phyloP scores from a whole-genome alignment of 2,329 filamentous ascomycete genomes.

The Pestalotiopsis sp. region DNA sequence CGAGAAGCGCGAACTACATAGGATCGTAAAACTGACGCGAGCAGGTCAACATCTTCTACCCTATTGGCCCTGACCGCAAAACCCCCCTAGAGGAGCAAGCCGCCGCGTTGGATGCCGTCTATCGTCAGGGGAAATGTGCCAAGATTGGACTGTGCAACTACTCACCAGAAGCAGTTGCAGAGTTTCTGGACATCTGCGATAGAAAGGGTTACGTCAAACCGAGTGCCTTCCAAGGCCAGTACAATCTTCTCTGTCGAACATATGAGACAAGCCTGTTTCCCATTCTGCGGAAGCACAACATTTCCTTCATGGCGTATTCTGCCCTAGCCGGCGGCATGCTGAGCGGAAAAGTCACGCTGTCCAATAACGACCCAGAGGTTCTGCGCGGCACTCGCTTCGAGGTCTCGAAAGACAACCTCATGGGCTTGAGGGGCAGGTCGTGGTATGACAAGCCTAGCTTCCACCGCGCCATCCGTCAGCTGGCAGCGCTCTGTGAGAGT shows the following conservation, averaged over 20 bases:
- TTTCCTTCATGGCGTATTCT: slow-evolving; percentile 48
- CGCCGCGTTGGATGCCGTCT: slow-evolving; percentile 61
- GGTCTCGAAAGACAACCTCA: slow-evolving; percentile 15
- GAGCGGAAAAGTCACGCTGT: slow-evolving; percentile 26
- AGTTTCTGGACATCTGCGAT: slow-evolving; percentile 37
- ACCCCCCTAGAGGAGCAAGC: slow-evolving; percentile 63
- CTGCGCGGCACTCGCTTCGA: slow-evolving; percentile 19
- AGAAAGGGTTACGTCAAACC: slow-evolving; percentile 44
- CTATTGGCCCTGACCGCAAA: slow-evolving; percentile 57
- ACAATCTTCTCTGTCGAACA: slow-evolving; percentile 41
- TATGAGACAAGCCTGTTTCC: slow-evolving; percentile 45
- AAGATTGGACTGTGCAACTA: slow-evolving; percentile 51
- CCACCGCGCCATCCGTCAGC: slow-evolving; percentile 12
- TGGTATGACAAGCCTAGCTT: slow-evolving; percentile 20
- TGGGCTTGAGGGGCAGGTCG: slow-evolving; percentile 10
- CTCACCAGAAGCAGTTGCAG: slow-evolving; percentile 36
- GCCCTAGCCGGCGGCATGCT: slow-evolving; percentile 65
- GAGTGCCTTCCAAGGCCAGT: slow-evolving; percentile 46
- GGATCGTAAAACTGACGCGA: not conserved
- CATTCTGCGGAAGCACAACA: slow-evolving; percentile 43
- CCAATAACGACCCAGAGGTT: slow-evolving; percentile 11
- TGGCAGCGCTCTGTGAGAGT: slow-evolving; percentile 3
- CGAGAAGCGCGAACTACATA: not conserved
- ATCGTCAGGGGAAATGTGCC: slow-evolving; percentile 50
- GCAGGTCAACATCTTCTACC: slow-evolving; percentile 56